phyloP scores from a whole-genome alignment of 192 early-diverging fungal species.

The Rhizoclosmatium globosum region DNA sequence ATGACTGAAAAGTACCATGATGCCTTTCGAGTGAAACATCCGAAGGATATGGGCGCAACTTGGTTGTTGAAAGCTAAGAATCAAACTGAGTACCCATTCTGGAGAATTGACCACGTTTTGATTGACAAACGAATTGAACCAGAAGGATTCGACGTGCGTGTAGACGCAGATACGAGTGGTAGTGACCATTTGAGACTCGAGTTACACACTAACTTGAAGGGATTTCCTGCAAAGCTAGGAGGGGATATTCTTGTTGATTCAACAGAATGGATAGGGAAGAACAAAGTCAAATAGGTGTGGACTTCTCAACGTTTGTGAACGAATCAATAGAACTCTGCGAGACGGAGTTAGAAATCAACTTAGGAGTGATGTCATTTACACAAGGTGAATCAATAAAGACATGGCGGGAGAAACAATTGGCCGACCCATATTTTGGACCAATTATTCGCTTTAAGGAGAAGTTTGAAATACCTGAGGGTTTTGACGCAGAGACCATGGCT shows the following conservation, averaged over 20 bases:
- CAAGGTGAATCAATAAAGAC: not conserved
- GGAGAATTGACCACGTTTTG: too few species aligned
- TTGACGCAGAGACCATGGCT: not conserved
- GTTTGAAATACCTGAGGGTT: not conserved
- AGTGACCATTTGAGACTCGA: not conserved
- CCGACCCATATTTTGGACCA: not conserved
- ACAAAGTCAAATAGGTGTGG: not conserved
- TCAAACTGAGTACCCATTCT: not conserved
- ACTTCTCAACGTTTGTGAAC: not conserved
- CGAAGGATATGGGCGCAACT: not conserved
- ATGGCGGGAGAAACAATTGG: not conserved
- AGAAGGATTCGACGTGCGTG: not conserved
- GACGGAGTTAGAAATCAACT: not conserved
- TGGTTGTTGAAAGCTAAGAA: not conserved
- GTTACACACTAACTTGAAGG: not conserved
- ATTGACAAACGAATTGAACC: not conserved
- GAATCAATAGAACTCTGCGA: not conserved
- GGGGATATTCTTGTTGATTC: not conserved
- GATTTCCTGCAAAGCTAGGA: not conserved
- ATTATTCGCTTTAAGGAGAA: not conserved
- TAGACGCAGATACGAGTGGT: not conserved
- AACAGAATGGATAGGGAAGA: not conserved
- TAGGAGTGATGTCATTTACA: not conserved
- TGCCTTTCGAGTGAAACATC: not conserved
- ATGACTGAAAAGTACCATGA: conserved; percentile 3